Base-by-base conservation (phyloP, 306 rosid species). In the Argentina anserina region DNA sequence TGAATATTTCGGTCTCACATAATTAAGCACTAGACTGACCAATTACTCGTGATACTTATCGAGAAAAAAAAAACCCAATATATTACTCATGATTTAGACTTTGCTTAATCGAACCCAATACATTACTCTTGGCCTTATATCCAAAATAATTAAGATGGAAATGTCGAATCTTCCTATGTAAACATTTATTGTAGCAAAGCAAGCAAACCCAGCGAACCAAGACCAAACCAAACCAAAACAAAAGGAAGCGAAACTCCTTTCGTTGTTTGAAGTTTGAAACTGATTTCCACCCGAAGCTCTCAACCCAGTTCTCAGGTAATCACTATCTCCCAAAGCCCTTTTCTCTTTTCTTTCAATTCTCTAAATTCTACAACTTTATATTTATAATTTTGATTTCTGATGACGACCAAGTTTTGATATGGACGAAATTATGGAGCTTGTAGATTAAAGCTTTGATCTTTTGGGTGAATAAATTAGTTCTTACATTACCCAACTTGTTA, bases 401-500 rank as follows among this genome's bases (percentile, higher is more conserved):
- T 33, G 36, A 42, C 17, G 3, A 45, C 34, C 40, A n/a, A n/a
- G 33, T 33, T 10, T 20, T 47, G 2, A 33, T 33, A 49, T 33
- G 41, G 39, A 23, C 43, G 17, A 70, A 70, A 52, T 23, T 36
- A 2, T 52, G 61, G 36, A 53, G 25, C 64, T 36, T 52, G 33
- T 49, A 21, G 2, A 13, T 11, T 3, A 14, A 70, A 36, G 40
- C 18, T 69, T 59, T 58, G 3, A 60, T 60, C 9, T 17, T 60
- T 59, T 60, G 1, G 13, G 49, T 21, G 2, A 36, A 7, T 7
- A 14, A 37, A 4, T 36, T 40, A 42, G 50, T 37, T 47, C 20
- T 46, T 68, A 40, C 33, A 13, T 9, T 15, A 71, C 39, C 75
- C 29, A 72, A 28, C 40, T 72, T 42, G 55, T 55, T 33, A 52